Conservation (phyloP, 768 basidiomycete genomes). For the Trametes elegans region DNA sequence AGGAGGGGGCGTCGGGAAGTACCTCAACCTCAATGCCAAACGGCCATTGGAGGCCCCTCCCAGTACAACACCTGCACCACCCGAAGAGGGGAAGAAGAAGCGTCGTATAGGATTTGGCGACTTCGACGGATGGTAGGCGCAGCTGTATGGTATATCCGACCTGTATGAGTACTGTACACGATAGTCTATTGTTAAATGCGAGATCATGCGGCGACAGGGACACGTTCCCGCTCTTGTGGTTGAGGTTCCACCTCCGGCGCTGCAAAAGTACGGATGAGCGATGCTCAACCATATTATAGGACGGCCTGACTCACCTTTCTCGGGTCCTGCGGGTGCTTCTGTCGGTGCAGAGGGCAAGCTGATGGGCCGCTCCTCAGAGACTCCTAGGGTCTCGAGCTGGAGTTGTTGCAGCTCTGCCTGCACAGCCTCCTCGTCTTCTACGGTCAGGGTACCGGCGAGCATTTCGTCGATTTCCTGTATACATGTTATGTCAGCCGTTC, state of each 20-base stretch:
- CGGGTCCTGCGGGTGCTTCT: slow-evolving; percentile 35
- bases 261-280: background rate
- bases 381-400: slow-evolving; percentile 55
- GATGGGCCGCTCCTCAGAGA: slow-evolving; percentile 26
- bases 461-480: slow-evolving; percentile 87
- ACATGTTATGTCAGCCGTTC: background rate
- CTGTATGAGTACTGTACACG: slow-evolving; percentile 19
- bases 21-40: slow-evolving; percentile 50
- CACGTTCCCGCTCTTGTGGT: slow-evolving; percentile 21
- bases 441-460: slow-evolving; percentile 74
- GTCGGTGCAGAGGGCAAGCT: slow-evolving; percentile 57
- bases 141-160: background rate
- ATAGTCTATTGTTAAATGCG: background rate
- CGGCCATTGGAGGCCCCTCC: slow-evolving; percentile 18
- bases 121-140: slow-evolving; percentile 71
- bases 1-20: slow-evolving; percentile 74
- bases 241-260: background rate
- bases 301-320: slow-evolving; percentile 33
- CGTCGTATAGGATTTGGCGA: slow-evolving; percentile 88
- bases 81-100: slow-evolving; percentile 70
- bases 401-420: slow-evolving; percentile 76
- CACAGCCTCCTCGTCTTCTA: slow-evolving; percentile 93
- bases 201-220: slow-evolving; percentile 30
- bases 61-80: slow-evolving; percentile 2
- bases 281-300: background rate